Evolutionary conservation across 225 moss, liverwort and hornwort genomes (phyloP), one percentile per base, ranked within the genome.

Genomic region (Polytrichum commune): DNA sequence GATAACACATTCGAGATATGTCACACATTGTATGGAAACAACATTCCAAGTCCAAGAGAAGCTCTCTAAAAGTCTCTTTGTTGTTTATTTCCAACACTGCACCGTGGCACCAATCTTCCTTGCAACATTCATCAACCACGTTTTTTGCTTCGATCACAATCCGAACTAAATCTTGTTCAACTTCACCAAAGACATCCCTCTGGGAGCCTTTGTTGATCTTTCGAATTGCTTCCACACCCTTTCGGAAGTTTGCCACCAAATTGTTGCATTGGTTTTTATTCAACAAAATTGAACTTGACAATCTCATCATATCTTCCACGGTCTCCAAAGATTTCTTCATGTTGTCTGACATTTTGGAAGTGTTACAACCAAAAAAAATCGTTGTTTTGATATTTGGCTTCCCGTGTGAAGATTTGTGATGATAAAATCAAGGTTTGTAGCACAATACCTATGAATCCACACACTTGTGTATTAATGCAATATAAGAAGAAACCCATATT

Each of bases 31-130:
- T 68, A 5, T 68, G 9, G 46, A 68, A 68, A 54, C 26, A 68
- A 68, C 24, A 54, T 5, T 68, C 68, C 54, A 68, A 68, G 27
- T 68, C 68, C 9, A 54, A n/a, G 18, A 68, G 54, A 68, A 68
- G 68, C 55, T 68, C 55, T 28, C 68, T 54, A 54, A 68, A 68
- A 27, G 54, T n/a, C 35, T 68, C 55, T 68, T 54, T 68, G 23
- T 68, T 68, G 55, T 70, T 61, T 7, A 61, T 25, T 35, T 60
- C 35, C 24, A 20, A 10, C 6, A 32, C 24, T 33, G 28, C 55
- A 57, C 5, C 29, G 3, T 18, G 55, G 30, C 5, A 20, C 56
- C 8, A 69, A 6, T 69, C 19, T 19, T 69, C 29, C 18, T 27
- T 27, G 19, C 69, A 69, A 69, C 69, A 69, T 22, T 69, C 69